phyloP scores from a whole-genome alignment of 768 basidiomycete genomes.

The Chlorophyllum brunneum region DNA sequence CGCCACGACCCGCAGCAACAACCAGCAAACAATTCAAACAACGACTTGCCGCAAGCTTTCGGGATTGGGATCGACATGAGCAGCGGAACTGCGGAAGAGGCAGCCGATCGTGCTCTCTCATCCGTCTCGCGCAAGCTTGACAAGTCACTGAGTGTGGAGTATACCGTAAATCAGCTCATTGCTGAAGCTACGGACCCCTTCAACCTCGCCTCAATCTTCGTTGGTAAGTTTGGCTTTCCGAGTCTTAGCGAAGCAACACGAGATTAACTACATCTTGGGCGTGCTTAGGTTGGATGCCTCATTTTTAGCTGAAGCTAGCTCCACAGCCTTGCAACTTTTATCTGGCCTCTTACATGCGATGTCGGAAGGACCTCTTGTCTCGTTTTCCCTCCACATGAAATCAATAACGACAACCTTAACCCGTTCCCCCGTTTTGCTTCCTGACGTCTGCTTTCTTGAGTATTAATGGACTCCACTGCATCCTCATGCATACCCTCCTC shows the following conservation, averaged over 20 bases:
- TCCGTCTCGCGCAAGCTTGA: constrained; percentile 82
- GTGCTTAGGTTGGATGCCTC: constrained; percentile 9
- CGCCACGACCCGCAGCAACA: constrained; percentile 44
- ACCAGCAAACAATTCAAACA: constrained; percentile 20
- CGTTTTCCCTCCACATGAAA: too few species aligned
- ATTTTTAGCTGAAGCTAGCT: not conserved
- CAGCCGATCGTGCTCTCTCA: constrained; percentile 84
- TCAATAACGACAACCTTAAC: too few species aligned
- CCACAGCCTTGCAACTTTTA: not conserved
- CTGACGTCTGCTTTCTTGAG: too few species aligned
- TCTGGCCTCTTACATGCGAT: not conserved
- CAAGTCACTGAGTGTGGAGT: constrained; percentile 83
- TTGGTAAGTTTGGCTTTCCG: constrained; percentile 30
- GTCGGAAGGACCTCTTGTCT: too few species aligned
- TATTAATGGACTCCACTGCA: too few species aligned
- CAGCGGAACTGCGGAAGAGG: constrained; percentile 72
- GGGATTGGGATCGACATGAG: constrained; percentile 53
- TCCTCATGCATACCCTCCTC: too few species aligned
- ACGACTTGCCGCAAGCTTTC: constrained; percentile 24
- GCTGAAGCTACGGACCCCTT: constrained; percentile 77
- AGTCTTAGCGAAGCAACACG: not conserved
- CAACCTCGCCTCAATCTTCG: constrained; percentile 77
- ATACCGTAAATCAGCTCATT: constrained; percentile 90
- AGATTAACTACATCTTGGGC: not conserved
- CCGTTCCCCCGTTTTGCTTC: too few species aligned